Percentiles rank a stretch among this genome's conserved stretches.
Evolutionary conservation across 1,284 basidiomycete genomes (phyloP).

Genomic region (Pseudozyma hubeiensis): DNA sequence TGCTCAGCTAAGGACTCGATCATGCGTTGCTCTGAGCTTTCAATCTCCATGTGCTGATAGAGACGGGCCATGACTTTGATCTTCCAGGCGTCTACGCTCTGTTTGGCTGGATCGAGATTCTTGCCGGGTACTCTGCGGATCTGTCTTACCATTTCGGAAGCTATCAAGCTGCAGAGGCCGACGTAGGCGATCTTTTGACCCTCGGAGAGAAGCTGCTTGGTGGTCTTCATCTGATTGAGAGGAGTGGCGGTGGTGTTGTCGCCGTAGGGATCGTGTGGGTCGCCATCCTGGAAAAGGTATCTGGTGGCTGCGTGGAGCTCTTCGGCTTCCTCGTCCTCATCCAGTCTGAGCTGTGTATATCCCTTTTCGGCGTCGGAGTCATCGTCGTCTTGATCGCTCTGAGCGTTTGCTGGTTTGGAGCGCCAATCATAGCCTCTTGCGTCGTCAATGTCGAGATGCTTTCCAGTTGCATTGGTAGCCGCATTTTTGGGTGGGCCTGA

Average conservation of each 20-base stretch:
- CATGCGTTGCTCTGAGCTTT: slow-evolving; percentile 65
- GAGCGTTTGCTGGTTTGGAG: slow-evolving; percentile 47
- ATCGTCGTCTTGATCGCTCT: slow-evolving; percentile 31
- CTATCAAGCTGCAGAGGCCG: slow-evolving; percentile 63
- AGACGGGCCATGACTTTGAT: slow-evolving; percentile 66
- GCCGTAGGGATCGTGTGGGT: slow-evolving; percentile 46
- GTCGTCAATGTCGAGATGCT: slow-evolving; percentile 64
- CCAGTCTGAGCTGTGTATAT: slow-evolving; percentile 66
- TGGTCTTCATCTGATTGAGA: slow-evolving; percentile 66
- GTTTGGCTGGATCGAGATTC: slow-evolving; percentile 42
- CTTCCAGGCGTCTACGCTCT: slow-evolving; percentile 61
- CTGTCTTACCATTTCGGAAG: slow-evolving; percentile 56
- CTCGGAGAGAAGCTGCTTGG: slow-evolving; percentile 65
- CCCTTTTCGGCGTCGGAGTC: slow-evolving; percentile 54
- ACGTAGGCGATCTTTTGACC: slow-evolving; percentile 68
- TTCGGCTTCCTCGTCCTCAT: slow-evolving; percentile 66
- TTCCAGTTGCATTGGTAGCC: slow-evolving; percentile 59
- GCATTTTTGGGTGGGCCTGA: slow-evolving; percentile 17
- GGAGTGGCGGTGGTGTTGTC: slow-evolving; percentile 59
- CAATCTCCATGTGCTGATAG: slow-evolving; percentile 68
- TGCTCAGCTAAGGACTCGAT: slow-evolving; percentile 66
- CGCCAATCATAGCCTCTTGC: slow-evolving; percentile 67
- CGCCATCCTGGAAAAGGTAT: slow-evolving; percentile 65
- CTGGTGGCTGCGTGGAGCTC: slow-evolving; percentile 64
- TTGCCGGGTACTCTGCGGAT: slow-evolving; percentile 55